These are phyloP conservation scores for Fusarium avenaceum DNA, from an alignment of 2,329 filamentous ascomycete species.

Conservation along the genomic window DNA sequence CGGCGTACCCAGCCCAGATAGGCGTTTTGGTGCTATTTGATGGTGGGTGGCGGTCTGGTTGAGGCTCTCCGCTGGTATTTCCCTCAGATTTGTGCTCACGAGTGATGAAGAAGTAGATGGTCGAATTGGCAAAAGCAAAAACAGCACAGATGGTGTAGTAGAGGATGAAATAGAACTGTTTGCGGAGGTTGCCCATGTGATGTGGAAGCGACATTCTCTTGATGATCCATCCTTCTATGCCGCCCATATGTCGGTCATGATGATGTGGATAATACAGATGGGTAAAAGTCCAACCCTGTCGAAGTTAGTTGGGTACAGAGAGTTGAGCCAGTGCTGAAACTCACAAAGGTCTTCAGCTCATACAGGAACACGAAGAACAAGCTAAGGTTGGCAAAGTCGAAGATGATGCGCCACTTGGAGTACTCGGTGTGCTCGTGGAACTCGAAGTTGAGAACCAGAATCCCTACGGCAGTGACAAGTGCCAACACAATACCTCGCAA, in stretches of 20 bases:
- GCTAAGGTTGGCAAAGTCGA: slow-evolving; percentile 64
- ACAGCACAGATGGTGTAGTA: slow-evolving; percentile 63
- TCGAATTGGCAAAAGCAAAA: slow-evolving; percentile 64
- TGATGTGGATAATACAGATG: slow-evolving; percentile 63
- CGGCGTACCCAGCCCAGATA: slow-evolving; percentile 19
- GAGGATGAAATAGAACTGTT: slow-evolving; percentile 64
- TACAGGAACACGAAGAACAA: slow-evolving; percentile 61
- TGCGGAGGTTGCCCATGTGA: slow-evolving; percentile 57
- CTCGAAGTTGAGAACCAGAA: slow-evolving; percentile 62
- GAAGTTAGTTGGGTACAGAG: not conserved
- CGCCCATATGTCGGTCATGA: slow-evolving; percentile 53
- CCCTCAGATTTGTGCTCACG: slow-evolving; percentile 49
- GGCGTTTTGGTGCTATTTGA: slow-evolving; percentile 18
- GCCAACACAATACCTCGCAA: slow-evolving; percentile 59
- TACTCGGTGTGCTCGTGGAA: slow-evolving; percentile 57
- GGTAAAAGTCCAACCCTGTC: slow-evolving; percentile 66
- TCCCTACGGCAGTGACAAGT: slow-evolving; percentile 59
- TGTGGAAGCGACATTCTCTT: slow-evolving; percentile 61
- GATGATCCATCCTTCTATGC: slow-evolving; percentile 56
- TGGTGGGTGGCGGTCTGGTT: slow-evolving; percentile 12
- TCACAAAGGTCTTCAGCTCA: slow-evolving; percentile 62
- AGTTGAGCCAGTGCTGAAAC: slow-evolving; percentile 37
- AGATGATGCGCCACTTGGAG: slow-evolving; percentile 59
- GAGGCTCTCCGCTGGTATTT: slow-evolving; percentile 22
- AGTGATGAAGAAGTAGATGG: slow-evolving; percentile 64